Conservation (phyloP, 768 basidiomycete species). For the Pisolithus sp. region DNA sequence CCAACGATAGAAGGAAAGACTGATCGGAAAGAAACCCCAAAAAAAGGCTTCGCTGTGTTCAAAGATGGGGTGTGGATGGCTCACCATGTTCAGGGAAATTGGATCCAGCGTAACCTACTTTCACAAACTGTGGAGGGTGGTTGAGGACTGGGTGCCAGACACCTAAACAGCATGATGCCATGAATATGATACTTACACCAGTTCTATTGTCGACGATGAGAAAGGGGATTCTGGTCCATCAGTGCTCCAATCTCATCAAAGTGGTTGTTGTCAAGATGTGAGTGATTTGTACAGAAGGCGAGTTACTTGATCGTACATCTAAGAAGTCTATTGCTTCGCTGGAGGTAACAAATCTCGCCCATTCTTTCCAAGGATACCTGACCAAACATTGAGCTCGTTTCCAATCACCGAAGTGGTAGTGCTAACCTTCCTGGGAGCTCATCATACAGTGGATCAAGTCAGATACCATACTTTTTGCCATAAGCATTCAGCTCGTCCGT, state of each 20-base stretch:
- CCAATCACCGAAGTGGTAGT: neutral
- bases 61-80: constrained; percentile 8
- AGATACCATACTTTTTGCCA: constrained; percentile 53
- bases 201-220: constrained; percentile 88
- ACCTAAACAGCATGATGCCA: constrained; percentile 3
- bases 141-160: neutral
- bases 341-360: constrained; percentile 92
- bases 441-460: constrained; percentile 76
- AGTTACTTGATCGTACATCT: constrained; percentile 35
- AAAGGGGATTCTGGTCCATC: constrained; percentile 36
- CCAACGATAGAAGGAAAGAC: constrained; percentile 97
- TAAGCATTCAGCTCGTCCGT: constrained; percentile 93
- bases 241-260: neutral
- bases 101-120: constrained; percentile 85
- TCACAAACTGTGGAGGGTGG: constrained; percentile 62
- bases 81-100: constrained; percentile 93
- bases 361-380: constrained; percentile 90
- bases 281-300: neutral
- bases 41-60: neutral
- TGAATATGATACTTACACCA: constrained; percentile 48
- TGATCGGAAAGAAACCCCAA: constrained; percentile 20
- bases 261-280: neutral
- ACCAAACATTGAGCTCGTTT: constrained; percentile 2
- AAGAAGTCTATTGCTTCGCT: constrained; percentile 96
- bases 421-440: constrained; percentile 80